A percentile compares a stretch with the other conserved stretches of the same genome.
Evolutionary conservation across 1,284 basidiomycete species (phyloP).

Genomic region (Cryptococcus sp.): DNA sequence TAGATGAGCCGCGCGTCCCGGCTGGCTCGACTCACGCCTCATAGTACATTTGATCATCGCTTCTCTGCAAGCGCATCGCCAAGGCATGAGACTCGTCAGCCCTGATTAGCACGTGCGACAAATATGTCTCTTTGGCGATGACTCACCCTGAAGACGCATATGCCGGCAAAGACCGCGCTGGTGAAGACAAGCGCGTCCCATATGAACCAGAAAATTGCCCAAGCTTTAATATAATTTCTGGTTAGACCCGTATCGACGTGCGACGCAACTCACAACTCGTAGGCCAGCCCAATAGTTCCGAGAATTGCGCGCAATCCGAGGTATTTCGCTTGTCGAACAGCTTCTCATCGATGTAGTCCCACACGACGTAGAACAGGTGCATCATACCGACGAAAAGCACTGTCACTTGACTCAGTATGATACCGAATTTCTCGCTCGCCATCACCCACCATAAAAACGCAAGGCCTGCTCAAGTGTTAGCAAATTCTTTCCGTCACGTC

Average conservation of each 20-base stretch:
- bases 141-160: constrained; percentile 47
- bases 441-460: constrained; percentile 46
- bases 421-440: not conserved
- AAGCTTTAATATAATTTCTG: constrained; percentile 27
- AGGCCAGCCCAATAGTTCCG: constrained; percentile 47
- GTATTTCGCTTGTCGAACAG: constrained; percentile 52
- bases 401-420: constrained; percentile 16
- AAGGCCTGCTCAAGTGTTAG: constrained; percentile 35
- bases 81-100: not conserved
- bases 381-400: constrained; percentile 45
- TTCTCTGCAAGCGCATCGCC: constrained; percentile 21
- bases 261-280: constrained; percentile 32
- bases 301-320: constrained; percentile 51
- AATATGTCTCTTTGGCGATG: constrained; percentile 12
- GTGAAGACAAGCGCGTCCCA: constrained; percentile 47
- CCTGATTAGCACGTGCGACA: constrained; percentile 13
- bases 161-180: constrained; percentile 50
- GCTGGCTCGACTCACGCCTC: constrained; percentile 26
- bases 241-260: not conserved
- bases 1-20: too few species aligned
- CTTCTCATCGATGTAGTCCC: constrained; percentile 53
- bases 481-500: not conserved
- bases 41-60: constrained; percentile 32
- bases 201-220: constrained; percentile 46
- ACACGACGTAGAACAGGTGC: constrained; percentile 53